Conservation (phyloP, 495 filamentous ascomycete species). For the Neurospora cerealis region DNA sequence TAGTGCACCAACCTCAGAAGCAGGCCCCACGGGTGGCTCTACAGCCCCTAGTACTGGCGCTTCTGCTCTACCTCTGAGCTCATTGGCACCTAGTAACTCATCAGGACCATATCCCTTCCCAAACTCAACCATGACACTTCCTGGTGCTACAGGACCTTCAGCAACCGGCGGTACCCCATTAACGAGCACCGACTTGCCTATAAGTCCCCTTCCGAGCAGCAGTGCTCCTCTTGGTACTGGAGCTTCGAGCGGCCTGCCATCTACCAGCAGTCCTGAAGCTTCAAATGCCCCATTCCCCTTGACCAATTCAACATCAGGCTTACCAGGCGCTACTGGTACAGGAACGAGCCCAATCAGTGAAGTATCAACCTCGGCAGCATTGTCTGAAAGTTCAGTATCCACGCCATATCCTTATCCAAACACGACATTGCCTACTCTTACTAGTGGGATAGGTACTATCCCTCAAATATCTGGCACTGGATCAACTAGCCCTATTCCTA, state of each 20-base stretch:
- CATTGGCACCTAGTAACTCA: background rate
- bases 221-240: background rate
- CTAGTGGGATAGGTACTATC: background rate
- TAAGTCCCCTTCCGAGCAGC: background rate
- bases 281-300: conserved; percentile 5
- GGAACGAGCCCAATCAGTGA: conserved; percentile 1
- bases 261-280: background rate
- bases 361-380: background rate
- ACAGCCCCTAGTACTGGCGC: background rate
- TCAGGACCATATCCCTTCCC: background rate
- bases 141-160: background rate
- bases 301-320: conserved; percentile 10
- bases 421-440: background rate
- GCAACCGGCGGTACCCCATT: background rate
- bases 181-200: background rate
- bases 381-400: background rate
- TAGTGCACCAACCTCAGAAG: background rate
- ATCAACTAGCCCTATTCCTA: conserved; percentile 1
- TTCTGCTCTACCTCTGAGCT: background rate
- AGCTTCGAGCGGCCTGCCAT: background rate
- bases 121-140: background rate
- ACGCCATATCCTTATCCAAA: conserved; percentile 13
- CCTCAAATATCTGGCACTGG: background rate
- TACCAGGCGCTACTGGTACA: conserved; percentile 1
- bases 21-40: background rate